phyloP scores from a whole-genome alignment of 495 filamentous ascomycete genomes.

The Schizothecium vesticola region DNA sequence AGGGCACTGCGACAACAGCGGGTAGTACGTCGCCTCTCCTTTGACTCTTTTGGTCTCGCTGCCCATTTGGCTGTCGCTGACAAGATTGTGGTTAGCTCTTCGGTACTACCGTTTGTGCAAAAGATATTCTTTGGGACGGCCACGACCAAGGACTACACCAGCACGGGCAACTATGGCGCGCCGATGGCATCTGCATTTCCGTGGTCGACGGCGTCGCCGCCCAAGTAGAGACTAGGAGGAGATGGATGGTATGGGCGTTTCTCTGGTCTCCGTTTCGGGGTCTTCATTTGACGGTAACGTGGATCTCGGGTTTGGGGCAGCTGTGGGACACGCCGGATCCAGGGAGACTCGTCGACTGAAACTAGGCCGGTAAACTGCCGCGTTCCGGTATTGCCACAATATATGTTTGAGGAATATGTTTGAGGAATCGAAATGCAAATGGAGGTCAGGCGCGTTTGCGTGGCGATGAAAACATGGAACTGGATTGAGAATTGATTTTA shows the following conservation, averaged over 20 bases:
- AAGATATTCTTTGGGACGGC: constrained; percentile 45
- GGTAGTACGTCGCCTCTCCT: constrained; percentile 35
- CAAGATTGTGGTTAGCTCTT: constrained; percentile 30
- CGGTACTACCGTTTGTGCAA: constrained; percentile 46
- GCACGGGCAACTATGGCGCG: constrained; percentile 41
- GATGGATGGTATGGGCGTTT: not conserved
- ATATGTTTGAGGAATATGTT: too few species aligned
- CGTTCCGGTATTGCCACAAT: too few species aligned
- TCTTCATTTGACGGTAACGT: not conserved
- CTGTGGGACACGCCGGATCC: not conserved
- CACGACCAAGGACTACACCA: constrained; percentile 43
- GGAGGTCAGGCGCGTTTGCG: not conserved
- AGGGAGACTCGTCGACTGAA: not conserved
- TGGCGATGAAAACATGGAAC: too few species aligned
- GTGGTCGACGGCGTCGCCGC: constrained; percentile 40
- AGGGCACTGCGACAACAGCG: constrained; percentile 47
- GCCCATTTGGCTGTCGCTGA: constrained; percentile 8
- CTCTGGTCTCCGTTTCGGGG: not conserved
- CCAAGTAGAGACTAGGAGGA: constrained; percentile 6
- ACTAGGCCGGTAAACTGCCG: not conserved
- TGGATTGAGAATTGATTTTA: not conserved
- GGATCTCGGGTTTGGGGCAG: not conserved
- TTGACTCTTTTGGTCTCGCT: not conserved
- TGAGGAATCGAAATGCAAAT: not conserved
- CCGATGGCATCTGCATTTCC: constrained; percentile 45